These are phyloP conservation scores for Quercus parvula DNA, from an alignment of 306 rosid genomes.

Conservation along the genomic window DNA sequence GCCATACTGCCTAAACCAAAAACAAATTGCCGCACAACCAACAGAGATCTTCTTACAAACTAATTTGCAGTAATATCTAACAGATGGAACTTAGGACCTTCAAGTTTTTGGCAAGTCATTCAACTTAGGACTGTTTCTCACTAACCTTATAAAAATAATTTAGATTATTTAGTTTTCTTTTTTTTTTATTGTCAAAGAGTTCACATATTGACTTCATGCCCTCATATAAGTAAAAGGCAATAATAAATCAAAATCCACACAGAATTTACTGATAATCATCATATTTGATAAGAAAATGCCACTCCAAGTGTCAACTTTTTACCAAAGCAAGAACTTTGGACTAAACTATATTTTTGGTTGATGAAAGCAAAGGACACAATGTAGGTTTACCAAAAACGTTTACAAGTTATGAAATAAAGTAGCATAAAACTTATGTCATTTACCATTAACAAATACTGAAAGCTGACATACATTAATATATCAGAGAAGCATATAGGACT, in stretches of 20 bases:
- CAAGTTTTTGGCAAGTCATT: too few species aligned
- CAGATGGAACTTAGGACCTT: too few species aligned
- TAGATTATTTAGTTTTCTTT: not conserved
- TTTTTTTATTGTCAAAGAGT: not conserved
- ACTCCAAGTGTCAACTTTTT: not conserved
- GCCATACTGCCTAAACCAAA: too few species aligned
- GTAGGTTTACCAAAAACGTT: not conserved
- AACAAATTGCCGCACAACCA: too few species aligned
- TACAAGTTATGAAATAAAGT: not conserved
- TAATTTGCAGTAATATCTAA: too few species aligned
- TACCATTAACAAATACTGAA: not conserved
- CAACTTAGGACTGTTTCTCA: too few species aligned
- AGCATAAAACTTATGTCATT: not conserved
- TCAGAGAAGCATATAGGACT: slow-evolving; percentile 26
- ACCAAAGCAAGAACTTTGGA: not conserved
- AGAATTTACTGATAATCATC: not conserved
- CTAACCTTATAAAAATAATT: not conserved
- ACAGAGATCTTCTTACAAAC: too few species aligned
- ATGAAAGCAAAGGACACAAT: not conserved
- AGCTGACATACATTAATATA: not conserved
- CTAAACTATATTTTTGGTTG: not conserved
- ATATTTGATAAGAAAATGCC: not conserved
- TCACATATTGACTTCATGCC: not conserved
- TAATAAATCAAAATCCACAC: not conserved
- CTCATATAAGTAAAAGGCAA: not conserved